Evolutionary conservation across 2,329 filamentous ascomycete genomes (phyloP).

Genomic region (Aspergillus chevalieri): DNA sequence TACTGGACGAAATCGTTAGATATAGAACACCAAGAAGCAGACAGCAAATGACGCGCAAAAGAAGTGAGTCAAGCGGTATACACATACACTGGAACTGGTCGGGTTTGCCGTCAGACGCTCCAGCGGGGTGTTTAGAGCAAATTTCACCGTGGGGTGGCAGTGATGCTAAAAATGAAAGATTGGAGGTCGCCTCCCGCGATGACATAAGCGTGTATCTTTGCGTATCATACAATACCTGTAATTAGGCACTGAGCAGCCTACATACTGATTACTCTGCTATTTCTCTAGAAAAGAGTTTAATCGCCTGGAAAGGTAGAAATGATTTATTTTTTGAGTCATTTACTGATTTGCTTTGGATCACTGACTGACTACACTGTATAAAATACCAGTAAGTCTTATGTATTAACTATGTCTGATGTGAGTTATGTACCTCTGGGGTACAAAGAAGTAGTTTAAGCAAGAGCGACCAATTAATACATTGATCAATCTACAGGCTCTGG

Average conservation of each 20-base stretch:
- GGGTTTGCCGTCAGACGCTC: constrained; percentile 18
- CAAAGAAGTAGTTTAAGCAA: too few species aligned
- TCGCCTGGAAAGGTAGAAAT: too few species aligned
- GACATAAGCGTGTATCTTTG: constrained; percentile 21
- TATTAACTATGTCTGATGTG: too few species aligned
- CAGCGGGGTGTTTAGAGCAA: constrained; percentile 25
- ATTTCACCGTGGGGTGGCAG: constrained; percentile 30
- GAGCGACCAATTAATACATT: too few species aligned
- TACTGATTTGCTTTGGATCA: too few species aligned
- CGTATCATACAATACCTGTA: not conserved
- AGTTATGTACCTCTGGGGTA: too few species aligned
- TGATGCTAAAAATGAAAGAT: constrained; percentile 5
- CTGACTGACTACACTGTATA: too few species aligned
- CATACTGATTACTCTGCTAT: not conserved
- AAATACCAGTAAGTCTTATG: too few species aligned
- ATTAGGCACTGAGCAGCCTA: not conserved
- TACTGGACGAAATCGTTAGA: constrained; percentile 9
- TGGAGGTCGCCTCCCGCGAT: constrained; percentile 18
- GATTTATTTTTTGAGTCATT: too few species aligned
- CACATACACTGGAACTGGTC: constrained; percentile 20
- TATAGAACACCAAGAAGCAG: not conserved
- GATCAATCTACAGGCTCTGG: too few species aligned
- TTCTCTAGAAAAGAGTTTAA: not conserved
- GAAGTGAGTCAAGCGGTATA: not conserved
- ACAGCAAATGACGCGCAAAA: not conserved